phyloP scores from a whole-genome alignment of 164 flowering plant genomes.

The Malania oleifera region DNA sequence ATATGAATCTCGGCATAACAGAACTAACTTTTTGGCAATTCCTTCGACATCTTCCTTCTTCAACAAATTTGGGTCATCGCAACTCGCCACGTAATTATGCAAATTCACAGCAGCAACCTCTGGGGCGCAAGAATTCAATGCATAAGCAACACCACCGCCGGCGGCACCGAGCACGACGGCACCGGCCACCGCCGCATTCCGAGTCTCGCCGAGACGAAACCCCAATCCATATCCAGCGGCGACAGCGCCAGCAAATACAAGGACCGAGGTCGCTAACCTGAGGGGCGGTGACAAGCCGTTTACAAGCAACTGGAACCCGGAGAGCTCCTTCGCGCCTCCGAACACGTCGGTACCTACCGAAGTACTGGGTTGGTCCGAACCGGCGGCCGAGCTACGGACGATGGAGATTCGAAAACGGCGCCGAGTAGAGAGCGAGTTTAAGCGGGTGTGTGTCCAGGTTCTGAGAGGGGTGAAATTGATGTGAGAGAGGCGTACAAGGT shows the following conservation, averaged over 20 bases:
- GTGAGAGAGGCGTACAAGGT: neutral
- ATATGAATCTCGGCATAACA: too few relatives aligned
- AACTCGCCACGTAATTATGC: conserved; percentile 68
- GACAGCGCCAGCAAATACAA: conserved; percentile 61
- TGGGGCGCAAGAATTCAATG: conserved; percentile 65
- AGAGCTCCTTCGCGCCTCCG: conserved; percentile 59
- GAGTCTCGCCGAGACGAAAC: conserved; percentile 37
- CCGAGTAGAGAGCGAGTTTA: conserved; percentile 8
- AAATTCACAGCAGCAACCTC: conserved; percentile 81
- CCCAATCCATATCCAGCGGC: conserved; percentile 80
- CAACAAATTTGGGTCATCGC: conserved; percentile 58
- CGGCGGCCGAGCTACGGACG: conserved; percentile 26
- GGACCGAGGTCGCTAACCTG: conserved; percentile 52
- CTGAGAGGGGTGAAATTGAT: conserved; percentile 15
- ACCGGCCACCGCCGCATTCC: conserved; percentile 52
- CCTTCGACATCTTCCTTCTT: conserved; percentile 63
- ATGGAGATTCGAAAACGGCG: conserved; percentile 20
- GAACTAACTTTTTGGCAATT: conserved; percentile 54
- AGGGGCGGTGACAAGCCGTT: conserved; percentile 56
- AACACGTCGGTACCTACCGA: conserved; percentile 31
- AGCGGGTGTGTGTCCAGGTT: conserved; percentile 10
- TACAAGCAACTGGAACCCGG: conserved; percentile 53
- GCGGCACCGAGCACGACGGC: conserved; percentile 76
- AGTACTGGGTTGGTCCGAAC: conserved; percentile 6
- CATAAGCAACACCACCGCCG: conserved; percentile 71